Conservation (phyloP, 2,329 filamentous ascomycete genomes). For the Calonectria crousiana region DNA sequence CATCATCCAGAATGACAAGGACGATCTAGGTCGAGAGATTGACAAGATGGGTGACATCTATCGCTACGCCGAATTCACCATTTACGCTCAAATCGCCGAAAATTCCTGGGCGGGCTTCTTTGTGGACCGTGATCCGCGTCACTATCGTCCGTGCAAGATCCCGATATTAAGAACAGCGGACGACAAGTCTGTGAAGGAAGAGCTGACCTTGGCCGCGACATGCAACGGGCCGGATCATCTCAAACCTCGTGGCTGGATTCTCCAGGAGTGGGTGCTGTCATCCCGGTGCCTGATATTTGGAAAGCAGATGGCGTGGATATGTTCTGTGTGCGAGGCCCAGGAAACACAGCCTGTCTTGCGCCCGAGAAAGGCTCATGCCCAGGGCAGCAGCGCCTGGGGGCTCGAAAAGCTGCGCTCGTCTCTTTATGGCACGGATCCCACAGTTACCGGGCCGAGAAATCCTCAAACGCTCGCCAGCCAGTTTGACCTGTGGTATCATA, state of each 20-base stretch:
- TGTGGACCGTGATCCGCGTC: conserved; percentile 1
- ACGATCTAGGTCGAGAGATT: conserved; percentile 22
- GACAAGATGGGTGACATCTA: conserved; percentile 35
- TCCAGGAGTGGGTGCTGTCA: conserved; percentile 26
- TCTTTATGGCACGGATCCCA: neutral
- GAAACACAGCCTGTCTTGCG: conserved; percentile 14
- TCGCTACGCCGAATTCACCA: conserved; percentile 30
- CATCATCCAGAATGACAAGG: conserved; percentile 30
- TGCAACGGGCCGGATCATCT: conserved; percentile 27
- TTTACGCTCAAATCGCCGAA: conserved; percentile 25
- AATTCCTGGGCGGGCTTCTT: conserved; percentile 28
- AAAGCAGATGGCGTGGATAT: conserved; percentile 28
- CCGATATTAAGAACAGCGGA: neutral
- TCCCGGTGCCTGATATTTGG: conserved; percentile 29
- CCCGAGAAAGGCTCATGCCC: neutral
- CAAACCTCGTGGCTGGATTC: conserved; percentile 25
- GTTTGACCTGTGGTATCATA: conserved; percentile 25
- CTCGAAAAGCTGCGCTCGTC: conserved; percentile 6
- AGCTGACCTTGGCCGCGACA: conserved; percentile 22
- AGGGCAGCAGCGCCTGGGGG: neutral
- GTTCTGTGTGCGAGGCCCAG: conserved; percentile 23
- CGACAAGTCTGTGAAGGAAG: neutral
- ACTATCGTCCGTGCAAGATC: conserved; percentile 24
- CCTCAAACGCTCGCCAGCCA: neutral
- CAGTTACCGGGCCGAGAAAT: neutral